Conservation (phyloP, 2,329 filamentous ascomycete species). For the Claviceps sp. region DNA sequence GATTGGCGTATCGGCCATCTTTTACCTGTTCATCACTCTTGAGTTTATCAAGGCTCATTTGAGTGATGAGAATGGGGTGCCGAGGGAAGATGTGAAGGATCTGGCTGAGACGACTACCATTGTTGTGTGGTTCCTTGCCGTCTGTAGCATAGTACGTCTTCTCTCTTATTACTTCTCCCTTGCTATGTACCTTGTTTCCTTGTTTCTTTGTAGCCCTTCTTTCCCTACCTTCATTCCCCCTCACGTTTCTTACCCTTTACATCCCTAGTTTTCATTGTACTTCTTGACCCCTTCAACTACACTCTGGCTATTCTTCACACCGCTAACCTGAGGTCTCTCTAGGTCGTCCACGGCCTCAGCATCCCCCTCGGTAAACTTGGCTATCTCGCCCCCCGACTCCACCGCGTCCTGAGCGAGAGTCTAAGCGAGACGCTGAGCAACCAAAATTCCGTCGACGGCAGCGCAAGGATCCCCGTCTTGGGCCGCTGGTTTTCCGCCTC, state of each 20-base stretch:
- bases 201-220: no score
- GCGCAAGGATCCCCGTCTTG: not conserved
- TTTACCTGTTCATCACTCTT: conserved; percentile 71
- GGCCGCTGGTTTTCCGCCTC: not conserved
- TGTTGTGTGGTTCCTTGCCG: conserved; percentile 74
- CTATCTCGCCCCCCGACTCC: conserved; percentile 49
- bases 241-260: not conserved
- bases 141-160: conserved; percentile 64
- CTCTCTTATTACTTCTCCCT: not conserved
- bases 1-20: conserved; percentile 80
- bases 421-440: conserved; percentile 1
- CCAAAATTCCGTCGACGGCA: not conserved
- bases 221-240: no score
- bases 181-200: not conserved
- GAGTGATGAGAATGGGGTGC: conserved; percentile 41
- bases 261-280: not conserved
- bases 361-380: conserved; percentile 63
- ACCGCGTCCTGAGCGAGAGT: conserved; percentile 16
- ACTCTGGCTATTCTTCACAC: not conserved
- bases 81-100: conserved; percentile 50
- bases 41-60: conserved; percentile 52
- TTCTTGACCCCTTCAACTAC: no score
- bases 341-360: conserved; percentile 65
- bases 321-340: not conserved
- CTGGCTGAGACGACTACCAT: conserved; percentile 55